phyloP scores from a whole-genome alignment of 805 yeast genomes.

The Lachancea sp. region DNA sequence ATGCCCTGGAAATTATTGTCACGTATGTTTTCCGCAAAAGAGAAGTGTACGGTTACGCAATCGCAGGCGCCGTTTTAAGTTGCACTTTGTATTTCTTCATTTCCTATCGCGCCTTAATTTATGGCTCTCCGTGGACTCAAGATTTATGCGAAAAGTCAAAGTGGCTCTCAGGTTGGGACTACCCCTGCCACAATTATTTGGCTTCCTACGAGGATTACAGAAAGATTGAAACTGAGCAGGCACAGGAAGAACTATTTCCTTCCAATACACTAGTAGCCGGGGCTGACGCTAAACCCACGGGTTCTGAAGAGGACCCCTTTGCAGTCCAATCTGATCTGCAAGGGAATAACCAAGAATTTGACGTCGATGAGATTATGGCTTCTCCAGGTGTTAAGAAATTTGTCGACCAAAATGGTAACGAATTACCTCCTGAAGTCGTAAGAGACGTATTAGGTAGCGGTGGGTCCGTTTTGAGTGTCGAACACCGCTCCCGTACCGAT shows the following conservation, averaged over 20 bases:
- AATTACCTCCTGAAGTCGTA: slow-evolving; percentile 31
- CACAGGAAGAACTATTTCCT: slow-evolving; percentile 3
- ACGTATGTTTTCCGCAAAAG: slow-evolving; percentile 38
- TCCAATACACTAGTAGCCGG: slow-evolving; percentile 10
- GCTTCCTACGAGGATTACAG: slow-evolving; percentile 28
- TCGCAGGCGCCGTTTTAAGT: slow-evolving; percentile 44
- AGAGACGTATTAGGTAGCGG: slow-evolving; percentile 23
- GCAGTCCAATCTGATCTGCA: neutral
- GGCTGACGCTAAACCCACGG: slow-evolving; percentile 11
- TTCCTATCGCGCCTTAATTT: slow-evolving; percentile 63
- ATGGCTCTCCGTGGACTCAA: slow-evolving; percentile 77
- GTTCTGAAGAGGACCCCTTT: slow-evolving; percentile 3
- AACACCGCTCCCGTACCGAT: slow-evolving; percentile 8
- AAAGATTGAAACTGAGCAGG: slow-evolving; percentile 9
- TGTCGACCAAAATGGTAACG: slow-evolving; percentile 36
- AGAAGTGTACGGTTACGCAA: slow-evolving; percentile 39
- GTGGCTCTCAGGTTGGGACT: slow-evolving; percentile 75
- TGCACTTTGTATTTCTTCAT: slow-evolving; percentile 49
- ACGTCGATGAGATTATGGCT: slow-evolving; percentile 19
- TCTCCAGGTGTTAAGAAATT: slow-evolving; percentile 30
- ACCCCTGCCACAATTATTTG: slow-evolving; percentile 59
- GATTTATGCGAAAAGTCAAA: slow-evolving; percentile 55
- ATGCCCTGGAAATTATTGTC: slow-evolving; percentile 50
- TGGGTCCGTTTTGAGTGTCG: slow-evolving; percentile 19
- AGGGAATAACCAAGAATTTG: slow-evolving; percentile 7